Percentiles rank a stretch among this genome's conserved stretches.
Evolutionary conservation across 768 basidiomycete genomes (phyloP).

Genomic region (Mycena polygramma): DNA sequence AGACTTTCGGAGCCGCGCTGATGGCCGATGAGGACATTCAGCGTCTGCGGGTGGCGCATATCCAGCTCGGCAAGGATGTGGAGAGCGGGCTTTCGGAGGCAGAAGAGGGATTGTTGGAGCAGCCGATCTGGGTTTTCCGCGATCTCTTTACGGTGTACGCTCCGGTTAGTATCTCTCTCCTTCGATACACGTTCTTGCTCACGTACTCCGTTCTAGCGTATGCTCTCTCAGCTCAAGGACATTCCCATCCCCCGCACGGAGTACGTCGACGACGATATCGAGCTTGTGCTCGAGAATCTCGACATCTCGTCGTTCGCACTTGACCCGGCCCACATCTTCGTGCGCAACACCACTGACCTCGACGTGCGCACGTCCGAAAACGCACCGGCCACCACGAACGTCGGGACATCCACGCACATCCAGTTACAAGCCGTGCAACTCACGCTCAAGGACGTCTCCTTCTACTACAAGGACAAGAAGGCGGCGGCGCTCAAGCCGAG

Average conservation of each 20-base stretch:
- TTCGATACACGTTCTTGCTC: not conserved
- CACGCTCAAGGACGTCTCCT: conserved; percentile 73
- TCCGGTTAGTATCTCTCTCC: conserved; percentile 48
- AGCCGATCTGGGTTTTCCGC: conserved; percentile 82
- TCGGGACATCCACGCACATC: conserved; percentile 76
- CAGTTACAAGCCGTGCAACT: conserved; percentile 75
- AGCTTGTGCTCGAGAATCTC: conserved; percentile 82
- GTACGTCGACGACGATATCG: conserved; percentile 74
- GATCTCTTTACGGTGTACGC: conserved; percentile 85
- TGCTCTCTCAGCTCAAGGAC: conserved; percentile 64
- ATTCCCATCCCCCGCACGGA: conserved; percentile 84
- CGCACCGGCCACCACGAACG: conserved; percentile 60
- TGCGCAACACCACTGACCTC: conserved; percentile 75
- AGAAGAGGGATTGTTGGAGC: conserved; percentile 59
- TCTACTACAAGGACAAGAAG: conserved; percentile 66
- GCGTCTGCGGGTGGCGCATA: conserved; percentile 60
- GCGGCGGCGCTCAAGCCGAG: conserved; percentile 60
- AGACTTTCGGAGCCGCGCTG: conserved; percentile 59
- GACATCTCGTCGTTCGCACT: conserved; percentile 75
- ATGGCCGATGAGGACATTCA: conserved; percentile 63
- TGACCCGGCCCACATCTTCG: conserved; percentile 75
- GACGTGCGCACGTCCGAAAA: conserved; percentile 46
- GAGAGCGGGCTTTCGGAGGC: conserved; percentile 53
- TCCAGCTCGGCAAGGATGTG: conserved; percentile 60
- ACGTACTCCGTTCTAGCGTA: conserved; percentile 38